phyloP scores from a whole-genome alignment of 139 green algal species.

The Picochlorum costavermella region DNA sequence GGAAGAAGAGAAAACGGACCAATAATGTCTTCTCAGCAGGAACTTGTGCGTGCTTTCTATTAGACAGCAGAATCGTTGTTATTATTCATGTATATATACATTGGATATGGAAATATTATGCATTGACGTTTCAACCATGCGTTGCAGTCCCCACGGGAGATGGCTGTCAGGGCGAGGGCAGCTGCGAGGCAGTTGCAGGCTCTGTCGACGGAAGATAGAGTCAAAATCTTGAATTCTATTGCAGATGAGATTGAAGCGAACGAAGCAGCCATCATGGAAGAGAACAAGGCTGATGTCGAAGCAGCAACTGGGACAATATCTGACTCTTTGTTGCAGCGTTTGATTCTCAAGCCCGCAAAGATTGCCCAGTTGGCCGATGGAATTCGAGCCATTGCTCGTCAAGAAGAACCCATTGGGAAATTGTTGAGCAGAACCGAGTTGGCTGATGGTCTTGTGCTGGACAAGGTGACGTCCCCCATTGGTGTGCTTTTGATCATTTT shows the following conservation, averaged over 20 bases:
- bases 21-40: no score
- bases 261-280: conserved; percentile 69
- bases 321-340: conserved; percentile 80
- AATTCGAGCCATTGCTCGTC: conserved; percentile 75
- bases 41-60: no score
- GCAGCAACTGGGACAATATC: conserved; percentile 38
- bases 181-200: conserved; percentile 73
- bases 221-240: conserved; percentile 64
- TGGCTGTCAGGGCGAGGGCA: conserved; percentile 44
- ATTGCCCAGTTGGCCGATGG: conserved; percentile 81
- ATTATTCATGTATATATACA: no score
- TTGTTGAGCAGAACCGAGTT: conserved; percentile 66
- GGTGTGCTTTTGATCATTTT: conserved; percentile 99
- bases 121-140: not conserved
- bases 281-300: conserved; percentile 74
- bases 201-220: conserved; percentile 53
- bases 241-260: conserved; percentile 66
- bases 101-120: no score
- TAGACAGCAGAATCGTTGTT: no score
- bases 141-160: conserved; percentile 19
- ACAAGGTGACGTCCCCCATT: conserved; percentile 87
- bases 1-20: no score
- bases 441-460: conserved; percentile 82
- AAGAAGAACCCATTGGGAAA: conserved; percentile 73
- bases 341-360: conserved; percentile 89